Percentiles rank a stretch among this genome's conserved stretches.
phyloP scores from a whole-genome alignment of 768 basidiomycete species.

The Tylopilus felleus region DNA sequence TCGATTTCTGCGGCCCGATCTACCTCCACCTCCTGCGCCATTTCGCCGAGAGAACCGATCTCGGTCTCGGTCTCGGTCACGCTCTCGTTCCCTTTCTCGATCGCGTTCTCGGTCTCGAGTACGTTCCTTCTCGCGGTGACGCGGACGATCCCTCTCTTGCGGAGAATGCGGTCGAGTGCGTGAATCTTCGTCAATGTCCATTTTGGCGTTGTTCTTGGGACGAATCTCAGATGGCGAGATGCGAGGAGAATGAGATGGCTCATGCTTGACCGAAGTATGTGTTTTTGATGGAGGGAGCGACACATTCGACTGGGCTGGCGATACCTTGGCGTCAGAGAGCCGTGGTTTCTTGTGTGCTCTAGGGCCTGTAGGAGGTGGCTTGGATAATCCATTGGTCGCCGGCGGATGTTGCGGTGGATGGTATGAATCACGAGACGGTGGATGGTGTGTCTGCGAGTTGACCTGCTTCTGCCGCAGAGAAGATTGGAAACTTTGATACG shows the following conservation, averaged over 20 bases:
- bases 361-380: constrained; percentile 72
- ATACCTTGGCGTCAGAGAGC: constrained; percentile 50
- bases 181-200: constrained; percentile 57
- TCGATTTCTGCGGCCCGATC: constrained; percentile 36
- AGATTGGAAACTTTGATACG: constrained; percentile 58
- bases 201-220: constrained; percentile 35
- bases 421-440: constrained; percentile 43
- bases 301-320: constrained; percentile 32
- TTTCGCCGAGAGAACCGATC: constrained; percentile 41
- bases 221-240: constrained; percentile 28
- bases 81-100: constrained; percentile 35
- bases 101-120: constrained; percentile 35
- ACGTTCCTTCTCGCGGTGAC: constrained; percentile 37
- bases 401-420: constrained; percentile 33
- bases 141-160: constrained; percentile 39
- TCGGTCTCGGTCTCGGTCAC: constrained; percentile 33
- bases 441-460: constrained; percentile 33
- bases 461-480: constrained; percentile 40
- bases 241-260: constrained; percentile 31
- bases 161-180: constrained; percentile 43
- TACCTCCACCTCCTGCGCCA: constrained; percentile 40
- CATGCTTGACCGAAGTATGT: constrained; percentile 20
- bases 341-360: constrained; percentile 79
- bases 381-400: constrained; percentile 37
- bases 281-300: constrained; percentile 29